These are phyloP conservation scores for Saccharum spontaneum DNA, from an alignment of 176 grass and related monocot species.

Conservation along the genomic window DNA sequence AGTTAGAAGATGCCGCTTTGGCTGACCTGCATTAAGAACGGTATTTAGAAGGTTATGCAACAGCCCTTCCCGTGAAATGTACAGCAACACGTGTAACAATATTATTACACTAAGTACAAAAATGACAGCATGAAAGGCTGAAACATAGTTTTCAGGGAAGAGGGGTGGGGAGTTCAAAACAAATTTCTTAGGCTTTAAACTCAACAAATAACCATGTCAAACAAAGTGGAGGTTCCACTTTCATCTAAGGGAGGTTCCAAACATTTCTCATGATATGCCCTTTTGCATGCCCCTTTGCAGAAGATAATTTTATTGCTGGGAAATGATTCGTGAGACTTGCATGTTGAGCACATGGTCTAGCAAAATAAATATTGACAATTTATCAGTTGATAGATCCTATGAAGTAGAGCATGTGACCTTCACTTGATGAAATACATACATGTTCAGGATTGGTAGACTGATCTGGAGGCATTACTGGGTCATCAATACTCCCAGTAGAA, in stretches of 20 bases:
- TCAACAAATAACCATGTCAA: not conserved
- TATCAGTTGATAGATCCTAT: slow-evolving; percentile 27
- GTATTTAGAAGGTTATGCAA: not conserved
- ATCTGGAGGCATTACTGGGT: slow-evolving; percentile 46
- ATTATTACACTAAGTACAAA: not conserved
- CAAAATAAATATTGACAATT: slow-evolving; percentile 34
- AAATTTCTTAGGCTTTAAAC: not conserved
- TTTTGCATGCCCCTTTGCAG: slow-evolving; percentile 64
- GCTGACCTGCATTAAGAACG: not conserved
- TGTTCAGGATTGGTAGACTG: slow-evolving; percentile 45
- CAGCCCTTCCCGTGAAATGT: not conserved
- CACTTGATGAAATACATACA: slow-evolving; percentile 49
- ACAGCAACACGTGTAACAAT: not conserved
- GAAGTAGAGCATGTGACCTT: slow-evolving; percentile 21
- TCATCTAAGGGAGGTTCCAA: slow-evolving; percentile 53
- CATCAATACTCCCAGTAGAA: slow-evolving; percentile 52
- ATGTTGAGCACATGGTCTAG: slow-evolving; percentile 60
- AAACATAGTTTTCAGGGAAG: not conserved
- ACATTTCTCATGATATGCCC: slow-evolving; percentile 74
- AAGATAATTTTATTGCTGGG: slow-evolving; percentile 54
- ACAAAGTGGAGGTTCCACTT: slow-evolving; percentile 39
- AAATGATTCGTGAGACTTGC: slow-evolving; percentile 66
- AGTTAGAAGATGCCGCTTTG: not conserved
- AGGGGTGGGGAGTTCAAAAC: not conserved
- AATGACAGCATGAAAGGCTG: not conserved